A percentile compares a stretch with the other conserved stretches of the same genome.
Conservation (phyloP, 164 flowering plant species). For the Stephania japonica region DNA sequence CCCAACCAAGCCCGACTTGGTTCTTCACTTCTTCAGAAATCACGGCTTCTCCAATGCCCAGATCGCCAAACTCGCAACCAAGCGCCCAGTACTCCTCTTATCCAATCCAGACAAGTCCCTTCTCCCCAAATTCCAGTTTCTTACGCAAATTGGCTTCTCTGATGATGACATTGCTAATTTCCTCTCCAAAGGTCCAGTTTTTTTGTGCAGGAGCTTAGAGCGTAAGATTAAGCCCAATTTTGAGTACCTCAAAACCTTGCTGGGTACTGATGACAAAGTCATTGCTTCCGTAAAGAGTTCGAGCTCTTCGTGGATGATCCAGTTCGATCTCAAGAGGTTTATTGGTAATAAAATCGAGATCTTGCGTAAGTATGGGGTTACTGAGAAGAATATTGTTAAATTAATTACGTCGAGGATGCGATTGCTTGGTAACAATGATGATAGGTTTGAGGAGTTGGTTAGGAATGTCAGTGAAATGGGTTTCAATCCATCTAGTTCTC, state of each 20-base stretch:
- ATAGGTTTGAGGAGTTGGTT: constrained; percentile 8
- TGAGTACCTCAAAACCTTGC: constrained; percentile 15
- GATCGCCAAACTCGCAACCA: constrained; percentile 15
- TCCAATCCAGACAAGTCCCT: constrained; percentile 23
- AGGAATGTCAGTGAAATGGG: constrained; percentile 6
- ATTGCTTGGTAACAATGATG: not conserved
- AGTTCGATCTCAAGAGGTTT: not conserved
- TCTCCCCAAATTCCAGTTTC: constrained; percentile 35
- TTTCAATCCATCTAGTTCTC: not conserved
- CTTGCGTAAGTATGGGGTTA: constrained; percentile 21
- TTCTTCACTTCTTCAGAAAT: not conserved
- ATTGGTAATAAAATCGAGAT: constrained; percentile 12
- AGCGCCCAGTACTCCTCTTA: constrained; percentile 17
- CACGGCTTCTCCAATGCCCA: constrained; percentile 8
- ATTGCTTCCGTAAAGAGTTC: not conserved
- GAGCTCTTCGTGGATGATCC: not conserved
- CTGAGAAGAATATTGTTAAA: not conserved
- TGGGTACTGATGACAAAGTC: constrained; percentile 15
- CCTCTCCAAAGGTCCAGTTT: constrained; percentile 1
- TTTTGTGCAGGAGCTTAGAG: constrained; percentile 23
- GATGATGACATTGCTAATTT: constrained; percentile 2
- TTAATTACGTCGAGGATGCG: not conserved
- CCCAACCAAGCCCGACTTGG: constrained; percentile 1
- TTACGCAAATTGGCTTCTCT: constrained; percentile 22
- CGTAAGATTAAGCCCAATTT: constrained; percentile 20